Base-by-base conservation (phyloP, 768 basidiomycete genomes). In the Nidularia pulvinata region DNA sequence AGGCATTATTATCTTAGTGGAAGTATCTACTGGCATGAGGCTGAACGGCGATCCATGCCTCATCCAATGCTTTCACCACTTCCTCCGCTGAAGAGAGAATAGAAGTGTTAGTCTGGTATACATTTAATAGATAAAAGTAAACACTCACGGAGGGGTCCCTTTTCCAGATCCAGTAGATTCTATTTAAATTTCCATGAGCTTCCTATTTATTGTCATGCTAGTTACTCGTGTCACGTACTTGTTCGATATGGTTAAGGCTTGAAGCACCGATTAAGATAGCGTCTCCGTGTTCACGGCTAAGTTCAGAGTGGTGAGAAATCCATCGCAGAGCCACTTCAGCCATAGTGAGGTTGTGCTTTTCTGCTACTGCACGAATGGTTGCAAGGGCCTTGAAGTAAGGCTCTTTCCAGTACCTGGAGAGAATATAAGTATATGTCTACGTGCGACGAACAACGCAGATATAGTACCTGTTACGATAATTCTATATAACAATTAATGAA, bases 241-340 rank as follows among this genome's bases (percentile, higher is more conserved):
- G 69, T 62, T 85, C 76, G 46, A 85, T 79, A 58, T 88, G 86
- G 33, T 71, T 69, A 57, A 80, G 48, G 54, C 75, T 82, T 4
- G 79, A 82, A 30, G 85, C 85, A n/a, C 85, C 85, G 57, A 89
- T 85, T 52, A 88, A 67, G 52, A 86, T 68, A 22, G 78, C 65
- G 58, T 83, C 80, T 9, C 79, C 76, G 25, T 71, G 59, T 56
- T 82, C 79, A 6, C 74, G 66, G 58, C 77, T 73, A 48, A 86
- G 60, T 2, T 69, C 53, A 5, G 79, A 81, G 55, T 86, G 84
- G 53, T 86, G 77, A 50, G 83, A 79, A 49, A 79, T 70, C 85
- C 85, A 87, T n/a, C 85, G 73, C 46, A 85, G 66, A 1, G 84
- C 81, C 3, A 83, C 73, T 65, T 86, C 83, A 2, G 76, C 71